These are phyloP conservation scores for Cercophora sp. DNA, from an alignment of 495 filamentous ascomycete genomes.

Conservation along the genomic window DNA sequence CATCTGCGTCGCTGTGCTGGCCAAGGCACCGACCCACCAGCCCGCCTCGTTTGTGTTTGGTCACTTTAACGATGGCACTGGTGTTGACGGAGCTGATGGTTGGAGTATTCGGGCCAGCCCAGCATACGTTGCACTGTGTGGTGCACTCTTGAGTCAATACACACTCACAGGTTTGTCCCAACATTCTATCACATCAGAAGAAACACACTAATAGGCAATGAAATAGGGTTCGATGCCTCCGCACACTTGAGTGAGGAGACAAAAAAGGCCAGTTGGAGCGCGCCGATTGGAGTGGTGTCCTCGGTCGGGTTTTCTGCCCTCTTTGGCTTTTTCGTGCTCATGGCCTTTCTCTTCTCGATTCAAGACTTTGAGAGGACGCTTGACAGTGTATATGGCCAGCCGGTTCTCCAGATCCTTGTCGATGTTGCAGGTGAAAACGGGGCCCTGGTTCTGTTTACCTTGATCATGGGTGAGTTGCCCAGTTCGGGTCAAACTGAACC, in stretches of 20 bases:
- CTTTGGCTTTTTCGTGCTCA: conserved; percentile 61
- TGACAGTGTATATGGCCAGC: conserved; percentile 41
- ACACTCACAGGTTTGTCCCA: conserved; percentile 35
- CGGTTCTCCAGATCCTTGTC: conserved; percentile 55
- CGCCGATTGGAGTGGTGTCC: conserved; percentile 57
- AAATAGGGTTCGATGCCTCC: conserved; percentile 54
- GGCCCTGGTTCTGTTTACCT: conserved; percentile 51
- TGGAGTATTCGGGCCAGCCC: conserved; percentile 36
- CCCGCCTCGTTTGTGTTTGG: conserved; percentile 57
- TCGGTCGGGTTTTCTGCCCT: conserved; percentile 55
- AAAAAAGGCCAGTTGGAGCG: conserved; percentile 54
- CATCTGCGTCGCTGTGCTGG: conserved; percentile 56
- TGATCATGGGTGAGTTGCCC: conserved; percentile 50
- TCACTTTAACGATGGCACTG: conserved; percentile 53
- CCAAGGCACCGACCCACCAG: conserved; percentile 59
- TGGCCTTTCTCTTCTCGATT: conserved; percentile 56
- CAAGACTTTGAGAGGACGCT: conserved; percentile 51
- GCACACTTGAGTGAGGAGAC: conserved; percentile 61
- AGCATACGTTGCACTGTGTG: conserved; percentile 53
- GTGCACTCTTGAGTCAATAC: conserved; percentile 53
- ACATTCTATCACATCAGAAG: neutral
- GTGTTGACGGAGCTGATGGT: conserved; percentile 40
- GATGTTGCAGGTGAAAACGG: conserved; percentile 54
- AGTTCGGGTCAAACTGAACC: too few relatives aligned
- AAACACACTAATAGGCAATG: neutral